Conservation (phyloP, 192 early-diverging fungal species). For the Coemansia sp. region DNA sequence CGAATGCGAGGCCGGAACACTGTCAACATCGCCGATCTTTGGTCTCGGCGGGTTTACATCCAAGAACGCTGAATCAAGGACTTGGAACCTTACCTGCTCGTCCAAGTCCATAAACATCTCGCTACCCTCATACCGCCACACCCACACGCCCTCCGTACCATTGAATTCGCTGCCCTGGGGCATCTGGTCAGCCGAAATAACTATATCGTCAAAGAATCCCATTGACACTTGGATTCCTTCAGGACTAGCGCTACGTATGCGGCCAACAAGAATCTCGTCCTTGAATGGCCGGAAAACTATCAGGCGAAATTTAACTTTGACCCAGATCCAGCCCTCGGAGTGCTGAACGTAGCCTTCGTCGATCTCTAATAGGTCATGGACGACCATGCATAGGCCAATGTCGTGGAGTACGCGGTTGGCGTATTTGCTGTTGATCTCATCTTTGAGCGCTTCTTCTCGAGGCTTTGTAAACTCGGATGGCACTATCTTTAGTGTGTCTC, state of each 20-base stretch:
- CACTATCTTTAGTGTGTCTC: constrained; percentile 81
- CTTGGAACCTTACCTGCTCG: constrained; percentile 73
- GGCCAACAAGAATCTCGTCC: constrained; percentile 82
- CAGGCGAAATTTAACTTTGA: constrained; percentile 80
- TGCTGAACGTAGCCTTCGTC: constrained; percentile 85
- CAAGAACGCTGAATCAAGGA: constrained; percentile 70
- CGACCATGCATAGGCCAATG: constrained; percentile 85
- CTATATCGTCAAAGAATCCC: constrained; percentile 92
- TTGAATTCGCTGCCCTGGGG: constrained; percentile 67
- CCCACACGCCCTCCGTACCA: constrained; percentile 70
- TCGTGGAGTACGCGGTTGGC: constrained; percentile 86
- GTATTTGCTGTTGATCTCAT: constrained; percentile 90
- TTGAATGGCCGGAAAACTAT: constrained; percentile 89
- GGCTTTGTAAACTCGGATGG: constrained; percentile 77
- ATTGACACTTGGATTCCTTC: constrained; percentile 70
- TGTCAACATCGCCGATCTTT: constrained; percentile 31
- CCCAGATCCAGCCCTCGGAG: constrained; percentile 71
- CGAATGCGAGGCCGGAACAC: constrained; percentile 13
- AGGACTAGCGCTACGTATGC: constrained; percentile 67
- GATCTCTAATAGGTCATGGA: constrained; percentile 76
- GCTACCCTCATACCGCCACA: constrained; percentile 79
- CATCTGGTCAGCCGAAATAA: constrained; percentile 66
- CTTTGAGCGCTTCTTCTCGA: constrained; percentile 73
- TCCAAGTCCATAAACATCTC: constrained; percentile 81
- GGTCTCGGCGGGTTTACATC: constrained; percentile 63